Evolutionary conservation across 2,329 filamentous ascomycete species (phyloP).

Genomic region (Neonectria faginata): DNA sequence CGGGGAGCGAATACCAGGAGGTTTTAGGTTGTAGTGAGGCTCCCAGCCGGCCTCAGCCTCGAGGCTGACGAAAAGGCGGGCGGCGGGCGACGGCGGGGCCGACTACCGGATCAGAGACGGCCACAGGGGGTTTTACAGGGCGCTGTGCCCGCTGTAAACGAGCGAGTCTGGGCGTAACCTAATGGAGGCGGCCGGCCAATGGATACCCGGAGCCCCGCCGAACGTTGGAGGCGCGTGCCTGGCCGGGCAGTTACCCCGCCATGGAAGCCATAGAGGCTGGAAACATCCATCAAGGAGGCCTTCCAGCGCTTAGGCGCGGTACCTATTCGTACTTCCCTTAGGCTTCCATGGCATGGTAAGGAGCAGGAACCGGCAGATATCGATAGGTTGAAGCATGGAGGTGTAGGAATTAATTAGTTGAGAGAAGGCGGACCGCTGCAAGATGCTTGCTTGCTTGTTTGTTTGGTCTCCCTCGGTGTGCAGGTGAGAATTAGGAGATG

Average conservation of each 20-base stretch:
- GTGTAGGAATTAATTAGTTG: neutral
- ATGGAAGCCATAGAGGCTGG: neutral
- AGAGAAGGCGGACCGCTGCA: neutral
- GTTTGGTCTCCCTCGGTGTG: neutral
- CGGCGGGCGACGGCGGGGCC: slow-evolving; percentile 10
- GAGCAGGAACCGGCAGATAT: neutral
- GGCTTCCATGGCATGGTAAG: neutral
- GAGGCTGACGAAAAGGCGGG: slow-evolving; percentile 36
- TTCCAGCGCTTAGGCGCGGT: neutral
- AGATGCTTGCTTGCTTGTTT: neutral
- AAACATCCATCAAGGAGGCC: neutral
- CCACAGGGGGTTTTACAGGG: slow-evolving; percentile 3
- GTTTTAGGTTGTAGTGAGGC: slow-evolving; percentile 46
- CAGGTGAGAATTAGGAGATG: neutral
- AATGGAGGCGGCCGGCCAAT: neutral
- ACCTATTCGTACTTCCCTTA: neutral
- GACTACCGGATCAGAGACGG: slow-evolving; percentile 6
- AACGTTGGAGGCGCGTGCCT: neutral
- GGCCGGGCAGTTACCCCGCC: slow-evolving; percentile 10
- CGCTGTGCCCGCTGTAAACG: neutral
- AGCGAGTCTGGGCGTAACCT: neutral
- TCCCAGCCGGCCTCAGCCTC: slow-evolving; percentile 35
- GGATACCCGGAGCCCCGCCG: neutral
- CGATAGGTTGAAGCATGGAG: neutral
- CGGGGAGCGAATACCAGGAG: slow-evolving; percentile 29